Evolutionary conservation across 352 stramenopile genomes (phyloP).

Genomic region (Globisporangium uncinulatum): DNA sequence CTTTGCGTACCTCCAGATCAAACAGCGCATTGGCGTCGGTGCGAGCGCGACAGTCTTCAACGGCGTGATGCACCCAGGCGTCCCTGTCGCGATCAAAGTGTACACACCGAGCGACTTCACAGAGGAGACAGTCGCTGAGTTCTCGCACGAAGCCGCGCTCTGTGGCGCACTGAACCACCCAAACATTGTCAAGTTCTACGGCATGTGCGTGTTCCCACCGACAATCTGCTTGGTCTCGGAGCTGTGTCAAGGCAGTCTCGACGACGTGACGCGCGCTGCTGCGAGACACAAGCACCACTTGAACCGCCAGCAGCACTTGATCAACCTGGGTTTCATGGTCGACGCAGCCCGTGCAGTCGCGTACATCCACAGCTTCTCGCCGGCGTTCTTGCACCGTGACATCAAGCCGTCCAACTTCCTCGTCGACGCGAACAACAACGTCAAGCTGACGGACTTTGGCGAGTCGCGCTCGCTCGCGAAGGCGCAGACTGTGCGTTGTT

Average conservation of each 20-base stretch:
- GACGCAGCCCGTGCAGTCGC: conserved; percentile 36
- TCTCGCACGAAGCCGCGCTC: conserved; percentile 42
- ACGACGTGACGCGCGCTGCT: conserved; percentile 14
- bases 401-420: conserved; percentile 70
- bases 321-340: conserved; percentile 35
- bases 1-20: conserved; percentile 41
- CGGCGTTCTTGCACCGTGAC: conserved; percentile 44
- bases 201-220: conserved; percentile 66
- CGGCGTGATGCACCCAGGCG: conserved; percentile 25
- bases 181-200: conserved; percentile 82
- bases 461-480: conserved; percentile 26
- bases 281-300: not conserved
- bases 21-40: conserved; percentile 31
- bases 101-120: conserved; percentile 43
- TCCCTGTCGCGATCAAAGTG: conserved; percentile 47
- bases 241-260: conserved; percentile 39
- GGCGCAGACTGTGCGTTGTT: not conserved
- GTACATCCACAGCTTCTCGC: conserved; percentile 48
- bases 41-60: conserved; percentile 39
- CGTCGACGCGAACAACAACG: conserved; percentile 13
- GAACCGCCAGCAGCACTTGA: conserved; percentile 23
- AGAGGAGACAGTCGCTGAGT: conserved; percentile 35
- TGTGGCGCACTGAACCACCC: conserved; percentile 29
- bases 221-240: conserved; percentile 51
- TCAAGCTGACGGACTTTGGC: conserved; percentile 19